A percentile compares a stretch with the other conserved stretches of the same genome.
Evolutionary conservation across 176 grass and related monocot genomes (phyloP).

Genomic region (Aegilops umbellulata): DNA sequence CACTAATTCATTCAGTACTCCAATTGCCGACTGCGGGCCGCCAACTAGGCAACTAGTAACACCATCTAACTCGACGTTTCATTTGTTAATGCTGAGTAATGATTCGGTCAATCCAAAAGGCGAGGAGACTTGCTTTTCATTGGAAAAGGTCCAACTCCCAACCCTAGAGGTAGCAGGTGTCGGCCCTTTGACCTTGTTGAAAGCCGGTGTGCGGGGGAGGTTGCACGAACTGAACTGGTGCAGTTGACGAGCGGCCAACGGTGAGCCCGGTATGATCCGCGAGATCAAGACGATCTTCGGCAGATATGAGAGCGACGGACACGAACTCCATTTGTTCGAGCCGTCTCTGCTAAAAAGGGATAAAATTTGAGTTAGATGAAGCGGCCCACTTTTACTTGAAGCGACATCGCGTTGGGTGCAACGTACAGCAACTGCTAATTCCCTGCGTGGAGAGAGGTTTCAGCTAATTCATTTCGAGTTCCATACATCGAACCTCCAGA

Average conservation of each 20-base stretch:
- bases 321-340: neutral
- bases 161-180: neutral
- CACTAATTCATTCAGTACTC: too few species aligned
- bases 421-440: too few species aligned
- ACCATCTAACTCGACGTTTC: neutral
- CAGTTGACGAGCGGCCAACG: neutral
- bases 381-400: too few species aligned
- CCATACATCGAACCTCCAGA: too few species aligned
- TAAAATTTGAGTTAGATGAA: neutral
- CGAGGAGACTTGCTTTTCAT: neutral
- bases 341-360: neutral
- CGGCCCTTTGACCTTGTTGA: neutral
- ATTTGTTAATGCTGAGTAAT: neutral
- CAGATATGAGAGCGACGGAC: constrained; percentile 33
- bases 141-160: neutral
- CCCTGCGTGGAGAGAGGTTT: too few species aligned
- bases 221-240: neutral
- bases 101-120: neutral
- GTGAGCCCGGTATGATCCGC: constrained; percentile 17
- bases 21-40: too few species aligned
- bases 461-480: too few species aligned
- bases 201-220: neutral
- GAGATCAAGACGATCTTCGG: neutral
- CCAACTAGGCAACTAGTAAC: too few species aligned
- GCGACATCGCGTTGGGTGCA: too few species aligned